Base-by-base conservation (phyloP, 306 rosid species). In the Erythrophleum fordii region DNA sequence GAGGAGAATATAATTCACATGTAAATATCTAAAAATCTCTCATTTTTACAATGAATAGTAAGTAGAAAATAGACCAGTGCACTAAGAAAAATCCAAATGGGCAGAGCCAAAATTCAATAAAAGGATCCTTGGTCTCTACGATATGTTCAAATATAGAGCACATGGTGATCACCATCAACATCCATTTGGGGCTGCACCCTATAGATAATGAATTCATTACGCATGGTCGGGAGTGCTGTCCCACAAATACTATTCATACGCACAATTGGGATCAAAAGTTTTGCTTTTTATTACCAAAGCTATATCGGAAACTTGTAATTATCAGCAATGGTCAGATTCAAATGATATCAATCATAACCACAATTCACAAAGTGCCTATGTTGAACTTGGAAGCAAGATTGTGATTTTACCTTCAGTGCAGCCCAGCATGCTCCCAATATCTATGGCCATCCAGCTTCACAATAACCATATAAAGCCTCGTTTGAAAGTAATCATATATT, bases 211-310 rank as follows among this genome's bases (percentile, higher is more conserved):
- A 81, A 84, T 85, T 70, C 77, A 83, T 81, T 70, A 87, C 87
- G 89, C 91, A 84, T 85, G 91, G 78, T 11, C 81, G 51, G 42
- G 69, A 61, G 73, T 67, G 10, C 31, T 79, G 88, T 37, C 91
- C 88, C 89, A 70, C 72, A 65, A 52, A 26, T 4, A 60, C 42
- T 69, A 29, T 69, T 81, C 81, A 17, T 44, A 3, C 49, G 9
- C 9, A 5, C 72, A 35, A 1, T 20, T 37, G 22, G 18, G 51
- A 5, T 35, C 69, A 17, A 69, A 35, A 34, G 23, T 69, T 28
- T 48, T 81, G 39, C 78, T 46, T 64, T 76, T 65, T 53, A 28
- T 18, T 80, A 26, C 61, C 53, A 23, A 20, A 45, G 42, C 66
- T n/a, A n/a, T n/a, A n/a, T n/a, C n/a, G n/a, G n/a, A n/a, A 34